These are phyloP conservation scores for Zoysia matrella DNA, from an alignment of 202 grass and related monocot species.

Conservation along the genomic window DNA sequence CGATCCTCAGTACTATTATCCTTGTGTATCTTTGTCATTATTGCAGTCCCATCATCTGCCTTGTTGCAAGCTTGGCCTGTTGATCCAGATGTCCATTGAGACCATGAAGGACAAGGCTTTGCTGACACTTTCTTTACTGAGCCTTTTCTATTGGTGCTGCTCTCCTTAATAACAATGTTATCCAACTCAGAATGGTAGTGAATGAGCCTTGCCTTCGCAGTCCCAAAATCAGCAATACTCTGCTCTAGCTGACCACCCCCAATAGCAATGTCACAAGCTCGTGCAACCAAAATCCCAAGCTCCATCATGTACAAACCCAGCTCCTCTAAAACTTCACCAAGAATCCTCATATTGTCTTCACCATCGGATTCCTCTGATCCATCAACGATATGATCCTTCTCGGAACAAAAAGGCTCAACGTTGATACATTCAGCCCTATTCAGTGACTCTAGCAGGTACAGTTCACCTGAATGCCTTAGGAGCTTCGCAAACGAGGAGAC, in stretches of 20 bases:
- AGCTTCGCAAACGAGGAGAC: slow-evolving; percentile 76
- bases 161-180: slow-evolving; percentile 61
- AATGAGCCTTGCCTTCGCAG: slow-evolving; percentile 83
- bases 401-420: background rate
- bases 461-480: slow-evolving; percentile 45
- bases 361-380: slow-evolving; percentile 18
- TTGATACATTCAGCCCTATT: background rate
- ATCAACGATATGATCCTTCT: background rate
- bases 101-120: background rate
- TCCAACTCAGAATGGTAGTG: slow-evolving; percentile 86
- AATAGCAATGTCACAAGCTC: slow-evolving; percentile 71
- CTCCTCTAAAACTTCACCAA: slow-evolving; percentile 61
- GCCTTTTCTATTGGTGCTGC: slow-evolving; percentile 28
- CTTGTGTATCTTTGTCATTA: slow-evolving; percentile 15
- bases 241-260: slow-evolving; percentile 62
- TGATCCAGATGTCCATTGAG: background rate
- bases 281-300: slow-evolving; percentile 70
- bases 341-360: slow-evolving; percentile 44
- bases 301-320: slow-evolving; percentile 85
- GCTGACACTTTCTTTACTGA: slow-evolving; percentile 8
- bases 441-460: background rate
- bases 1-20: background rate
- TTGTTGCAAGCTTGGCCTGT: background rate
- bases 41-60: slow-evolving; percentile 25
- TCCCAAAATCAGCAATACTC: slow-evolving; percentile 68